phyloP scores from a whole-genome alignment of 768 basidiomycete genomes.

The Lactifluus pinguis region DNA sequence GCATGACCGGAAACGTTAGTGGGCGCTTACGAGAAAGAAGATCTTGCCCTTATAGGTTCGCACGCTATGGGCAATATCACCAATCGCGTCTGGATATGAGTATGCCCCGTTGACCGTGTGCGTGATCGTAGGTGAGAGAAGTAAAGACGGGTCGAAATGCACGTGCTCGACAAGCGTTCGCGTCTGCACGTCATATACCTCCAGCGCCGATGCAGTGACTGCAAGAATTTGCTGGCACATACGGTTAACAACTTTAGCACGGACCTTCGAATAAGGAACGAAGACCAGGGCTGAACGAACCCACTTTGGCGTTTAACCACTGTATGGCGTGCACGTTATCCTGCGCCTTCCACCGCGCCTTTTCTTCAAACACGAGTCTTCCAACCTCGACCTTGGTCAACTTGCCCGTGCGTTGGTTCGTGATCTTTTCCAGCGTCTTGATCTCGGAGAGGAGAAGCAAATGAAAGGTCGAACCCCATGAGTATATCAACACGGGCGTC shows the following conservation, averaged over 20 bases:
- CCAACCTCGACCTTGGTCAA: conserved; percentile 51
- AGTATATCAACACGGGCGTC: conserved; percentile 67
- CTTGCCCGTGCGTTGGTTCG: conserved; percentile 53
- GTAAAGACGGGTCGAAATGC: conserved; percentile 44
- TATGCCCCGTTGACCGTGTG: conserved; percentile 39
- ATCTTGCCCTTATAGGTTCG: conserved; percentile 83
- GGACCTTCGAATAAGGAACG: neutral
- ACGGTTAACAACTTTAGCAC: neutral
- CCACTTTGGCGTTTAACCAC: conserved; percentile 84
- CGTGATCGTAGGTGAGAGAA: conserved; percentile 46
- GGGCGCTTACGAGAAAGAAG: conserved; percentile 67
- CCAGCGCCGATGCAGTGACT: conserved; percentile 47
- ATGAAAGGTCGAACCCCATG: conserved; percentile 67
- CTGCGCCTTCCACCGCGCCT: conserved; percentile 49
- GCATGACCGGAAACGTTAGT: neutral
- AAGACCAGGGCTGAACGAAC: conserved; percentile 32
- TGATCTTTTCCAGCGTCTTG: conserved; percentile 39
- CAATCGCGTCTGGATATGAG: conserved; percentile 40
- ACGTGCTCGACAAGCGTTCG: conserved; percentile 54
- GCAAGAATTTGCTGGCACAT: conserved; percentile 55
- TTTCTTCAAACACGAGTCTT: conserved; percentile 52
- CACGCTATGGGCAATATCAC: conserved; percentile 60
- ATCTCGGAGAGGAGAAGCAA: conserved; percentile 61
- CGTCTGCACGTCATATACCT: conserved; percentile 59
- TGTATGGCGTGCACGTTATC: conserved; percentile 64